A percentile compares a stretch with the other conserved stretches of the same genome.
phyloP scores from a whole-genome alignment of 2,329 filamentous ascomycete genomes.

The Penicillium olsonii region DNA sequence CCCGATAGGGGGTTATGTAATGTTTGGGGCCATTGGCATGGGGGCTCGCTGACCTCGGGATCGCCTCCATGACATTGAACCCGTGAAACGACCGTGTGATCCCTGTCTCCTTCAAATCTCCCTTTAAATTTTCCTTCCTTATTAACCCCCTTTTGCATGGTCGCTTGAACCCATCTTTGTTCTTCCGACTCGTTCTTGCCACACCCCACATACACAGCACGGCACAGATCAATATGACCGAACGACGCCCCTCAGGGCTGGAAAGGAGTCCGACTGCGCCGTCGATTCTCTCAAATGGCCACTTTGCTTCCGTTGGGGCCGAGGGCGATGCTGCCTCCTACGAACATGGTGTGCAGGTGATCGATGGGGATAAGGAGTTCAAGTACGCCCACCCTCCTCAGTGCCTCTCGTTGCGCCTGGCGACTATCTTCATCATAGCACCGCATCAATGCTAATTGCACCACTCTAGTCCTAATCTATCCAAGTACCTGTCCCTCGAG shows the following conservation, averaged over 20 bases:
- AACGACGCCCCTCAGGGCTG: constrained; percentile 25
- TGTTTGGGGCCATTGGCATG: constrained; percentile 6
- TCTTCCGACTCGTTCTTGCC: constrained; percentile 12
- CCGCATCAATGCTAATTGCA: constrained; percentile 14
- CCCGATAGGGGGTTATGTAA: constrained; percentile 24
- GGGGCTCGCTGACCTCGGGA: constrained; percentile 20
- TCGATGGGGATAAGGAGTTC: constrained; percentile 95
- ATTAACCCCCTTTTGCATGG: constrained; percentile 11
- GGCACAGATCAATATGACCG: constrained; percentile 23
- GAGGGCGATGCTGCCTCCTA: constrained; percentile 54
- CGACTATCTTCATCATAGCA: not conserved
- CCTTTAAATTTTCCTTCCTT: constrained; percentile 12
- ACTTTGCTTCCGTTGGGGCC: constrained; percentile 47
- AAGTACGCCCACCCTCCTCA: constrained; percentile 63
- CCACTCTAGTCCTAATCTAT: constrained; percentile 66
- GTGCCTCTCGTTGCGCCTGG: constrained; percentile 1
- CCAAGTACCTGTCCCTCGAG: constrained; percentile 77
- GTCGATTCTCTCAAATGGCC: constrained; percentile 47
- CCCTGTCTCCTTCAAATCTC: constrained; percentile 1
- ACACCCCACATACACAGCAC: constrained; percentile 10
- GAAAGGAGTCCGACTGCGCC: constrained; percentile 35
- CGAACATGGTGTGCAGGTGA: constrained; percentile 93
- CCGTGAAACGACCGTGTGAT: constrained; percentile 22
- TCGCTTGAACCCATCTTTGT: constrained; percentile 17
- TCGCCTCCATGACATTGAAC: constrained; percentile 13